Evolutionary conservation across 495 filamentous ascomycete genomes (phyloP), one percentile per base, ranked within the genome.

Genomic region (Tuber brumale): DNA sequence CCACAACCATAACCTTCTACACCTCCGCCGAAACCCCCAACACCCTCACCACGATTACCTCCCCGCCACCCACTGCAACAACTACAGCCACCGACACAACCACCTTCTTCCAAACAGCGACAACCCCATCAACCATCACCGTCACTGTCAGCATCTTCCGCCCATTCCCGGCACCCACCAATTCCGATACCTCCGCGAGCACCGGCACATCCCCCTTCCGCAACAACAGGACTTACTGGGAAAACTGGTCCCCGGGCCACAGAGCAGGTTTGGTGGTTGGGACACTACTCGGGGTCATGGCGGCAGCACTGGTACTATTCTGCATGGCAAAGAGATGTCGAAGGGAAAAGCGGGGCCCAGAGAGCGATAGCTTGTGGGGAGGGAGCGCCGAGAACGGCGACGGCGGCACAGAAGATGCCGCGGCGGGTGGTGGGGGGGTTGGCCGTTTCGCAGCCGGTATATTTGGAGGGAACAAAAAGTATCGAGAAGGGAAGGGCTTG

Each of bases 201-300:
- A 31, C 57, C 14, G 14, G n/a, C 3, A 16, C 57, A 31, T 5
- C 48, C 48, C 9, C 57, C 12, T 66, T 31, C 12, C n/a, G 57
- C 57, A 31, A 66, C 57, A 66, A 31, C 41, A 35, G 70, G 18
- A 43, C 45, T 10, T 39, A 39, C n/a, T 69, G 75, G 75, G 4
- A 70, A 37, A n/a, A 41, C 16, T 76, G 75, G 75, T 69, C 75
- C 12, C 71, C 75, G 9, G 71, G 27, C 9, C 75, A 51, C 70
- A 76, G 41, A 70, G 75, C 42, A 7, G 75, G 75, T 16, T 23
- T 74, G 31, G 21, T 69, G 8, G 23, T 73, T 5, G 51, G 71
- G 39, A 2, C 19, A 31, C 27, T 76, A 4, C 41, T 10, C 66
- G 48, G 74, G 0, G 43, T 12, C 44, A 35, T 69, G 21, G 69